A percentile compares a stretch with the other conserved stretches of the same genome.
phyloP scores from a whole-genome alignment of 2,329 filamentous ascomycete genomes.

The Colletotrichum spinosum region DNA sequence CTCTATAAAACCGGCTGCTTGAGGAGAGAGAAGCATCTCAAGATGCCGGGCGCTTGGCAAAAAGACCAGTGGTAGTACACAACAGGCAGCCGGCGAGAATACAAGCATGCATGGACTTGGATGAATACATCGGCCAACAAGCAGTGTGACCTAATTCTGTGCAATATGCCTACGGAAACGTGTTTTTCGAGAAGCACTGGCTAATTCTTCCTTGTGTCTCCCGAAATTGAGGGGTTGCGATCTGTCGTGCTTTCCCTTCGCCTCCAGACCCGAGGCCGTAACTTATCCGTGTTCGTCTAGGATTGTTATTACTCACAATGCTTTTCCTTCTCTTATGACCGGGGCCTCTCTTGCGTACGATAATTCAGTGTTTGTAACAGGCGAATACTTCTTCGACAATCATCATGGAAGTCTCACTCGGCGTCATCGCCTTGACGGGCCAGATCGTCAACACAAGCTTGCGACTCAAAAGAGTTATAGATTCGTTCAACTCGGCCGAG shows the following conservation, averaged over 20 bases:
- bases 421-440: neutral
- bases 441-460: constrained; percentile 6
- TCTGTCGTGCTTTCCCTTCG: too few species aligned
- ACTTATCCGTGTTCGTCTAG: too few species aligned
- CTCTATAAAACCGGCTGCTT: neutral
- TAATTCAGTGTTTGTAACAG: neutral
- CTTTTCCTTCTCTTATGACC: too few species aligned
- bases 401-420: constrained; percentile 1
- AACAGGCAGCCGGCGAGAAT: neutral
- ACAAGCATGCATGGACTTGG: neutral
- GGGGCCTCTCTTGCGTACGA: neutral
- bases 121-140: too few species aligned
- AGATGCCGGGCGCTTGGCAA: too few species aligned
- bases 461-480: neutral
- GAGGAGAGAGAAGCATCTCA: neutral
- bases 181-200: too few species aligned
- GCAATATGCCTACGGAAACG: too few species aligned
- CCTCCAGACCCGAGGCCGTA: too few species aligned
- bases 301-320: too few species aligned
- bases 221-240: too few species aligned
- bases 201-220: too few species aligned
- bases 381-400: neutral
- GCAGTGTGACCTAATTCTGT: too few species aligned
- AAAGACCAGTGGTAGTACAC: neutral
- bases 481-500: neutral